These are phyloP conservation scores for Vigna nakashimae DNA, from an alignment of 306 rosid species.

Conservation along the genomic window DNA sequence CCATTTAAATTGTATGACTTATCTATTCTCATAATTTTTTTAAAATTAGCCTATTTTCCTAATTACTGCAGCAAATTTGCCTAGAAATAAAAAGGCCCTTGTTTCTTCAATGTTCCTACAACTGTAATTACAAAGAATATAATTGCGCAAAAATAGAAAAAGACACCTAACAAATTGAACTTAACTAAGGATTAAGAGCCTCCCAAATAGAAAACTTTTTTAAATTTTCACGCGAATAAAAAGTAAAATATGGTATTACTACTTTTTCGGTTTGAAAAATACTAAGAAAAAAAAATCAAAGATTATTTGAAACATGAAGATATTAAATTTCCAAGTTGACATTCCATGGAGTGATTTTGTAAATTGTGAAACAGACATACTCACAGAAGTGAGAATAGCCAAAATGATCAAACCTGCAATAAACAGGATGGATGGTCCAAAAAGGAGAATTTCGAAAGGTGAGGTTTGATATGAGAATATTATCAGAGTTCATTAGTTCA, in stretches of 20 bases:
- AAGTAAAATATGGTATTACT: neutral
- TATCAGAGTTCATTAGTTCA: slow-evolving; percentile 79
- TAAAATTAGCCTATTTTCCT: too few relatives aligned
- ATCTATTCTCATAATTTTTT: too few relatives aligned
- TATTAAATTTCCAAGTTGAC: neutral
- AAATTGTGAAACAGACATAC: neutral
- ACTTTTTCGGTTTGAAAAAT: neutral
- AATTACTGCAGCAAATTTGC: too few relatives aligned
- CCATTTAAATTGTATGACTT: too few relatives aligned
- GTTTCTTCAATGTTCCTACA: too few relatives aligned
- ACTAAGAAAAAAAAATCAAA: neutral
- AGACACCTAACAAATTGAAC: too few relatives aligned
- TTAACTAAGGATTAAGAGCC: too few relatives aligned
- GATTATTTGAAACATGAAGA: neutral
- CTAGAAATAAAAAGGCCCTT: too few relatives aligned
- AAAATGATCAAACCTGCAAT: slow-evolving; percentile 70
- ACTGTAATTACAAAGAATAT: too few relatives aligned
- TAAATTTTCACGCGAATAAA: too few relatives aligned
- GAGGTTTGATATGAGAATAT: slow-evolving; percentile 84
- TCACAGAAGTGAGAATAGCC: slow-evolving; percentile 23
- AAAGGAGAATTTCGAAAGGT: slow-evolving; percentile 91
- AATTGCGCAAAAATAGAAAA: too few relatives aligned
- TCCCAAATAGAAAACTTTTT: too few relatives aligned
- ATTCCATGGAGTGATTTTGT: neutral
- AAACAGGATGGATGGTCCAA: slow-evolving; percentile 98